phyloP scores from a whole-genome alignment of 208 protist genomes.

The Leishmania mexicana region DNA sequence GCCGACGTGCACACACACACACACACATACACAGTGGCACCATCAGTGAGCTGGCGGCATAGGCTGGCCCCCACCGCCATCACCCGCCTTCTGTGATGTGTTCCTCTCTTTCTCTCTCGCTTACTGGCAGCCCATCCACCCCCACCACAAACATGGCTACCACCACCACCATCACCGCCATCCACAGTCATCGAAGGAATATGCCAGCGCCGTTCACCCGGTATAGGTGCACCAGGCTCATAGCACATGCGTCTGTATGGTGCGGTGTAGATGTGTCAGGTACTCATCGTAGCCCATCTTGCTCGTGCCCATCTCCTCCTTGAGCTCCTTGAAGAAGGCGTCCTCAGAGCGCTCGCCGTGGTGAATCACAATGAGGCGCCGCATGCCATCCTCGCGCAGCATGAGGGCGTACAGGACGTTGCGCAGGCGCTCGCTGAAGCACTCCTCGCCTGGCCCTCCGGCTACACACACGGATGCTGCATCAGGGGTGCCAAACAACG shows the following conservation, averaged over 20 bases:
- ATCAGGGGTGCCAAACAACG: slow-evolving; percentile 65
- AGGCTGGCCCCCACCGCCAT: neutral
- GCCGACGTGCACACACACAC: too few relatives aligned
- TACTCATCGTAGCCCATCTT: slow-evolving; percentile 71
- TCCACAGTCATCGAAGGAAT: neutral
- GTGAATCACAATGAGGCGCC: slow-evolving; percentile 80
- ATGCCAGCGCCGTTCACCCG: neutral
- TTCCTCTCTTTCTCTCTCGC: neutral
- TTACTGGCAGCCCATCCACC: neutral
- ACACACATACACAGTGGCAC: neutral
- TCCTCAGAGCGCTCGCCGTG: slow-evolving; percentile 78
- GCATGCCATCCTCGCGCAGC: slow-evolving; percentile 75
- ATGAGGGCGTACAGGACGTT: slow-evolving; percentile 76
- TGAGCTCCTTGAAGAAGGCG: slow-evolving; percentile 78
- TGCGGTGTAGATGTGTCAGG: slow-evolving; percentile 67
- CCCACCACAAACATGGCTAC: too few relatives aligned
- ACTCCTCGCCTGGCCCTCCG: slow-evolving; percentile 51
- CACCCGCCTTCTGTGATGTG: neutral
- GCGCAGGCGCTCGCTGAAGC: slow-evolving; percentile 69
- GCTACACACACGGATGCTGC: slow-evolving; percentile 50
- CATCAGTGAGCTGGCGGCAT: neutral
- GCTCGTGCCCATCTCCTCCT: slow-evolving; percentile 62
- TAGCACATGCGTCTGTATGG: slow-evolving; percentile 49
- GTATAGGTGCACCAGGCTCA: slow-evolving; percentile 12
- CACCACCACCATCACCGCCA: neutral